phyloP scores from a whole-genome alignment of 805 yeast species.

The Metschnikowia lunata region DNA sequence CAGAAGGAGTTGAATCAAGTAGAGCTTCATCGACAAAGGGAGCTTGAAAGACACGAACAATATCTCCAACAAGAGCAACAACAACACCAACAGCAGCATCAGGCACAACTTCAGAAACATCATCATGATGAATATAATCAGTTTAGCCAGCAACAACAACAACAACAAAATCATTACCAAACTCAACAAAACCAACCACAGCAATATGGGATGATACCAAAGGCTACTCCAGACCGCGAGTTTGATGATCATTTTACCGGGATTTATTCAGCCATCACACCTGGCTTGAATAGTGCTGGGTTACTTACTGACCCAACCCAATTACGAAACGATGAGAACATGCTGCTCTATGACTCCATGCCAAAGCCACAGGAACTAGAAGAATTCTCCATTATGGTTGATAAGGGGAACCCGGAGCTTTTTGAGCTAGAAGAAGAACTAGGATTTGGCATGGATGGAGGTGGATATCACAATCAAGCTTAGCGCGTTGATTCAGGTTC shows the following conservation, averaged over 20 bases:
- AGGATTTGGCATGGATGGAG: constrained; percentile 43
- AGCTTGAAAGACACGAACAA: constrained; percentile 17
- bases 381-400: constrained; percentile 27
- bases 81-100: constrained; percentile 10
- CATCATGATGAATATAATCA: constrained; percentile 1
- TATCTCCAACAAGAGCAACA: constrained; percentile 7
- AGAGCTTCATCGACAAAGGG: constrained; percentile 13
- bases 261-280: constrained; percentile 10
- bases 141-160: neutral
- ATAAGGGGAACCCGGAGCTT: constrained; percentile 23
- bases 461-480: constrained; percentile 4
- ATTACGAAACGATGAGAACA: constrained; percentile 17
- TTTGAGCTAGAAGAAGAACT: constrained; percentile 41
- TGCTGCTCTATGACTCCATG: constrained; percentile 31
- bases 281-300: constrained; percentile 18
- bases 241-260: constrained; percentile 12
- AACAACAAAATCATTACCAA: constrained; percentile 4
- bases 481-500: neutral
- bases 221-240: neutral
- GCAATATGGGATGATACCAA: constrained; percentile 4
- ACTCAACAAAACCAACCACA: constrained; percentile 1
- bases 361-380: constrained; percentile 44
- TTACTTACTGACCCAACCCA: constrained; percentile 22
- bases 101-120: constrained; percentile 15
- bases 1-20: constrained; percentile 16